phyloP scores from a whole-genome alignment of 805 yeast genomes.

The Starmerella bombicola region DNA sequence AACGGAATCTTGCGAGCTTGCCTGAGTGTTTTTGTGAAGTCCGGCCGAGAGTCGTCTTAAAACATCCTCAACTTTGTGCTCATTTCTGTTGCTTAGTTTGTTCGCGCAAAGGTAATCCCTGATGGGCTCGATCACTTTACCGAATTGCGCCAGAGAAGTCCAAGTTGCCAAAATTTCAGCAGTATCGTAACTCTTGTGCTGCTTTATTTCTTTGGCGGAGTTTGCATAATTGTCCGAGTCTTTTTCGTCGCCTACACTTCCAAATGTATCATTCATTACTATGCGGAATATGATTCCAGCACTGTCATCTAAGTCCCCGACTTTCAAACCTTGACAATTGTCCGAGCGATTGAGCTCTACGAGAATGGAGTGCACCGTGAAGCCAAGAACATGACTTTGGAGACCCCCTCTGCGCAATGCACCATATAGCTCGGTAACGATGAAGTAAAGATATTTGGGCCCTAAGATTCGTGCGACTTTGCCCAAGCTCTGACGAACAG shows the following conservation, averaged over 20 bases:
- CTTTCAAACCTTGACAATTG: conserved; percentile 14
- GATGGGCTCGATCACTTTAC: conserved; percentile 53
- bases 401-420: conserved; percentile 73
- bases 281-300: conserved; percentile 50
- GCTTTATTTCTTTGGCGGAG: conserved; percentile 80
- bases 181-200: conserved; percentile 76
- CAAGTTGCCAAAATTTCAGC: conserved; percentile 64
- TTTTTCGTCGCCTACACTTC: conserved; percentile 83
- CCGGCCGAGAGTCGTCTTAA: conserved; percentile 71
- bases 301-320: conserved; percentile 64
- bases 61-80: conserved; percentile 65
- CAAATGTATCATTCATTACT: conserved; percentile 86
- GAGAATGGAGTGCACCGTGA: conserved; percentile 64
- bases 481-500: conserved; percentile 63
- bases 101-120: conserved; percentile 48
- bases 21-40: conserved; percentile 53
- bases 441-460: conserved; percentile 55
- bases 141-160: conserved; percentile 46
- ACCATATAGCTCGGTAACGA: conserved; percentile 61
- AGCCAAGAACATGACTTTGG: conserved; percentile 85
- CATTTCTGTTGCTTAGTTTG: conserved; percentile 52
- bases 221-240: conserved; percentile 85
- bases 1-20: conserved; percentile 46
- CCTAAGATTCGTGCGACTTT: conserved; percentile 57
- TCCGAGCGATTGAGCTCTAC: conserved; percentile 35